Percentiles rank a stretch among this genome's conserved stretches.
Conservation (phyloP, 176 grass and related monocot species). For the Phoenix roebelenii region DNA sequence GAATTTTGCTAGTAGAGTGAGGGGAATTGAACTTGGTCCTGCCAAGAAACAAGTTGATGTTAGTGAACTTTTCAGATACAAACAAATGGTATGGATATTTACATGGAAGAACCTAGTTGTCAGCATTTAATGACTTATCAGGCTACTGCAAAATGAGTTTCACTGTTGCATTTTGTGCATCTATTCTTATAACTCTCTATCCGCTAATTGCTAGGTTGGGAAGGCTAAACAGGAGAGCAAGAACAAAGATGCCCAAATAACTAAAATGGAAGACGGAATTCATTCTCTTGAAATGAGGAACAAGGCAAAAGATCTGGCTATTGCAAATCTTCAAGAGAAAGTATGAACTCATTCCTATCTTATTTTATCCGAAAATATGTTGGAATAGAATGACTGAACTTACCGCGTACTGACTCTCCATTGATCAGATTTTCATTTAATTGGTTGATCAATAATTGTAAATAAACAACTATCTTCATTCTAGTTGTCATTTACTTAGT, state of each 20-base stretch:
- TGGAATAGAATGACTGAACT: no score
- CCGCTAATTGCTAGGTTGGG: conserved; percentile 45
- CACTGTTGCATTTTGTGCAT: no score
- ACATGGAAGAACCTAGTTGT: background rate
- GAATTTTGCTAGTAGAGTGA: conserved; percentile 90
- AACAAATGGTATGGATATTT: conserved; percentile 53
- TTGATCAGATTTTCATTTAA: no score
- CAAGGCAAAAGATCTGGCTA: conserved; percentile 72
- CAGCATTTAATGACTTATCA: no score
- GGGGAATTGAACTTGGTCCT: conserved; percentile 88
- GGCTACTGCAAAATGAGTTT: no score
- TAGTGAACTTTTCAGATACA: conserved; percentile 78
- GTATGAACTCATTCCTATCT: conserved; percentile 21
- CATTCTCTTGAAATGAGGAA: conserved; percentile 70
- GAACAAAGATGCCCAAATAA: conserved; percentile 75
- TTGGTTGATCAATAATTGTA: no score
- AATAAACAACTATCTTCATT: no score
- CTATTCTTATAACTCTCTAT: background rate
- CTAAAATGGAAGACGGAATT: conserved; percentile 70
- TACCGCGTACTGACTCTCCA: no score
- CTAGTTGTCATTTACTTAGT: no score
- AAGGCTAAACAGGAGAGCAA: conserved; percentile 76
- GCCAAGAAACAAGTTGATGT: conserved; percentile 81
- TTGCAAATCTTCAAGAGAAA: conserved; percentile 76
- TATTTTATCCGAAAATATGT: no score